Conservation (phyloP, 2,329 filamentous ascomycete genomes). For the Colletotrichum sidae region DNA sequence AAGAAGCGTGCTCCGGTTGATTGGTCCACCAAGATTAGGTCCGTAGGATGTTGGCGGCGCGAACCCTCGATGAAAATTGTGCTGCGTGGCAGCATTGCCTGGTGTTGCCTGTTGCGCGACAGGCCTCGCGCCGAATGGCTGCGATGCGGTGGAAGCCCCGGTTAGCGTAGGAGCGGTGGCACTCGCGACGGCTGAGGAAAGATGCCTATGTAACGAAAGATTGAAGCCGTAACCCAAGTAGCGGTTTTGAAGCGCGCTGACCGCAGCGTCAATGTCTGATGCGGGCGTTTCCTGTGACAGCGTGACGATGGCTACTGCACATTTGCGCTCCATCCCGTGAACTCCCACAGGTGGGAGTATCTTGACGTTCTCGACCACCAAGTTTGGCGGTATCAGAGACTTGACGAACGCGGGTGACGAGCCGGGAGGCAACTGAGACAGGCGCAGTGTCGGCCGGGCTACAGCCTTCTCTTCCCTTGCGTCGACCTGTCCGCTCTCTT, state of each 20-base stretch:
- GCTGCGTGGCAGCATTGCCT: slow-evolving; percentile 53
- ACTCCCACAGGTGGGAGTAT: slow-evolving; percentile 69
- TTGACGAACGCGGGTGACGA: slow-evolving; percentile 71
- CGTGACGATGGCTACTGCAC: slow-evolving; percentile 82
- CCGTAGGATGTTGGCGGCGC: slow-evolving; percentile 81
- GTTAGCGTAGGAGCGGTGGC: slow-evolving; percentile 52
- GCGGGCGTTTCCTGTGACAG: slow-evolving; percentile 83
- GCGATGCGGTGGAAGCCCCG: slow-evolving; percentile 61
- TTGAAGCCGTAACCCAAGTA: slow-evolving; percentile 90
- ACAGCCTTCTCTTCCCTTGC: slow-evolving; percentile 68
- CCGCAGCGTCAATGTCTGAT: slow-evolving; percentile 83
- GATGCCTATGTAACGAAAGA: slow-evolving; percentile 81
- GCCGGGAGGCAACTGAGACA: slow-evolving; percentile 70
- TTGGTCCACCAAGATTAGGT: slow-evolving; percentile 50
- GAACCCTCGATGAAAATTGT: slow-evolving; percentile 70
- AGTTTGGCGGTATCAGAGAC: slow-evolving; percentile 66
- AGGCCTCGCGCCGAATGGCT: slow-evolving; percentile 83
- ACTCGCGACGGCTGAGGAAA: slow-evolving; percentile 78
- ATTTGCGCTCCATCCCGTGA: slow-evolving; percentile 72
- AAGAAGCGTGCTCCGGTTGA: slow-evolving; percentile 61
- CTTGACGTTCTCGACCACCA: slow-evolving; percentile 80
- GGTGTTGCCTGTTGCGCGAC: slow-evolving; percentile 58
- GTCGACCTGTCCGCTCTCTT: slow-evolving; percentile 58
- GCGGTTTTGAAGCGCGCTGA: slow-evolving; percentile 82
- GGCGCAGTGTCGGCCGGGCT: slow-evolving; percentile 71